Base-by-base conservation (phyloP, 306 rosid species). In the Glycine latifolia region DNA sequence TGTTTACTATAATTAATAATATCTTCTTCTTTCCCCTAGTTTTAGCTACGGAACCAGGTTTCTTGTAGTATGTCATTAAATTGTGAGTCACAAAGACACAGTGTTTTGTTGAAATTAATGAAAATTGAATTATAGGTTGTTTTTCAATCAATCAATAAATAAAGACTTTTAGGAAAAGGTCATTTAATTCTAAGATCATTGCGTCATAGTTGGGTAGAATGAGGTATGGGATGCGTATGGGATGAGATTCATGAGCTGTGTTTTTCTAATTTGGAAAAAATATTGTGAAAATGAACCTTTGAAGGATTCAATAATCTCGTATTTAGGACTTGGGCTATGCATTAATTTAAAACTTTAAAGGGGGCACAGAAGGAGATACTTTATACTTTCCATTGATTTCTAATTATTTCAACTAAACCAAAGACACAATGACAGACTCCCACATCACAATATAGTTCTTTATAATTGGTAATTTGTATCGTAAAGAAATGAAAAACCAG, bases 161-260 rank as follows among this genome's bases (percentile, higher is more conserved):
- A 17, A 50, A 44, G 35, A 49, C 62, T 35, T 77, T 76, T 66
- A 4, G 71, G 48, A 62, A 76, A 76, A 49, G 75, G 61, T 49
- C 12, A 26, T 55, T 79, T 70, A 20, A 58, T 86, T 74, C 68
- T n/a, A 31, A 54, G 47, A 41, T 71, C 59, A 50, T 79, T 79
- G 74, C 63, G 50, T 79, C 80, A 85, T 70, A 46, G 81, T 43
- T 56, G 52, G 78, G 81, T 75, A 67, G 39, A 39, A 79, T 84
- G 56, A 75, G 75, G 81, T 60, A 75, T 80, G 87, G 31, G 31
- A 26, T 26, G 31, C 31, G 31, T 26, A 26, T 26, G 31, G 87
- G 71, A 14, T 73, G 61, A 5, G 69, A 33, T 71, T 15, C 47
- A 37, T 75, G 76, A 76, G 76, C 79, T 80, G 65, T 75, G 72